Evolutionary conservation across 768 basidiomycete genomes (phyloP), one percentile per base, ranked within the genome.

Genomic region (Melanogaster broomeanus): DNA sequence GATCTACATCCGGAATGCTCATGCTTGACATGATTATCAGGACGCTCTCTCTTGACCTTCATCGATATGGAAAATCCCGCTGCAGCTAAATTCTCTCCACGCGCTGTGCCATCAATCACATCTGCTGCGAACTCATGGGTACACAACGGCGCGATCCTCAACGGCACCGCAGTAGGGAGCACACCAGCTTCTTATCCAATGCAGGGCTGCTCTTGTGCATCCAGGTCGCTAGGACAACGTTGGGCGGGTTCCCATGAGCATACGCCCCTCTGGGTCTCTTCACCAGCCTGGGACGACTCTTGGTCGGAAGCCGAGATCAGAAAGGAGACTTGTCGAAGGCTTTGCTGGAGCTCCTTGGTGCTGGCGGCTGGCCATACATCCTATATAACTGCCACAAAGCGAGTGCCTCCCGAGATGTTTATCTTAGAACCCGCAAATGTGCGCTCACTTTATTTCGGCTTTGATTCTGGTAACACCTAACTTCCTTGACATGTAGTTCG

Each of bases 341-440:
- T 90, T 21, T 86, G 85, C 54, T 91, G 89, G 89, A 87, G 83
- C 61, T 70, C 82, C 7, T 74, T 89, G 67, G 72, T 77, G 47
- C 74, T 88, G 21, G 74, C 80, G 13, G 84, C 88, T 10, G 85
- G 82, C 1, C 80, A 87, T 65, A 82, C 78, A 24, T 77, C 80
- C 13, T 88, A 85, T 60, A 72, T 76, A 5, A 77, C 77, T 18
- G 78, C 85, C 16, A 66, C 69, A 45, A 68, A 66, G 27, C 61
- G 63, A 8, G 56, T 56, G 19, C 69, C 64, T 16, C 69, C 79
- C 4, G 77, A 85, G 37, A 61, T 87, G 22, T 86, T 82, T 59
- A 69, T 87, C 52, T 63, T 80, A 24, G 80, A 88, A 56, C 84
- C 85, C 16, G 74, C 83, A 15, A 88, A 90, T 63, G 87, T 87